phyloP scores from a whole-genome alignment of 2,329 filamentous ascomycete genomes.

The Sordariomycetes sp. region DNA sequence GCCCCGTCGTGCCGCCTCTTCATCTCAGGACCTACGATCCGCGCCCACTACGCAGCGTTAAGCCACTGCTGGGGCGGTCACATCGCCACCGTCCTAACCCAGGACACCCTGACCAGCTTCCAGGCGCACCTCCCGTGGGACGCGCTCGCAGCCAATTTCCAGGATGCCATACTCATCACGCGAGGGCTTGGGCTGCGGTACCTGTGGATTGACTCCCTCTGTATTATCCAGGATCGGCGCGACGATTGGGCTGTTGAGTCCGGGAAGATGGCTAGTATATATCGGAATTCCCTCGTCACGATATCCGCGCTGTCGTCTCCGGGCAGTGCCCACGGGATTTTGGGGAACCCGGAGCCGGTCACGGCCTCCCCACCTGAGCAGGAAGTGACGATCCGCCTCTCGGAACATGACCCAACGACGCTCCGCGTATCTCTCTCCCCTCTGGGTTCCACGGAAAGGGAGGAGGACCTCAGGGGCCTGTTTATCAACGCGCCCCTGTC shows the following conservation, averaged over 20 bases:
- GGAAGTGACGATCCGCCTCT: no score
- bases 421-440: no score
- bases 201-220: not conserved
- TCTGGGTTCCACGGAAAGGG: no score
- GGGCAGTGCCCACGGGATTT: not conserved
- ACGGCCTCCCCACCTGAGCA: no score
- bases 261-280: not conserved
- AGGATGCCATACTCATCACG: not conserved
- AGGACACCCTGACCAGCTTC: not conserved
- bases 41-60: not conserved
- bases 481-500: not conserved
- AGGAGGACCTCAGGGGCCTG: not conserved
- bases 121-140: not conserved
- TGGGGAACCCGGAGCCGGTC: no score
- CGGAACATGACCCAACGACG: no score
- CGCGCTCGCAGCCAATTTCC: not conserved
- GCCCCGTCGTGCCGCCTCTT: not conserved
- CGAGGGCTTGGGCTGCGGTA: not conserved
- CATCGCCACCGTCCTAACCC: not conserved
- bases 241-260: not conserved
- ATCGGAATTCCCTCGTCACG: not conserved
- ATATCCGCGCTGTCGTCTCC: not conserved
- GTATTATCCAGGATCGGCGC: not conserved
- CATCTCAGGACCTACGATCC: not conserved
- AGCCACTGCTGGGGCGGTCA: not conserved